These are phyloP conservation scores for Colletotrichum scovillei DNA, from an alignment of 2,329 filamentous ascomycete species.

Conservation along the genomic window DNA sequence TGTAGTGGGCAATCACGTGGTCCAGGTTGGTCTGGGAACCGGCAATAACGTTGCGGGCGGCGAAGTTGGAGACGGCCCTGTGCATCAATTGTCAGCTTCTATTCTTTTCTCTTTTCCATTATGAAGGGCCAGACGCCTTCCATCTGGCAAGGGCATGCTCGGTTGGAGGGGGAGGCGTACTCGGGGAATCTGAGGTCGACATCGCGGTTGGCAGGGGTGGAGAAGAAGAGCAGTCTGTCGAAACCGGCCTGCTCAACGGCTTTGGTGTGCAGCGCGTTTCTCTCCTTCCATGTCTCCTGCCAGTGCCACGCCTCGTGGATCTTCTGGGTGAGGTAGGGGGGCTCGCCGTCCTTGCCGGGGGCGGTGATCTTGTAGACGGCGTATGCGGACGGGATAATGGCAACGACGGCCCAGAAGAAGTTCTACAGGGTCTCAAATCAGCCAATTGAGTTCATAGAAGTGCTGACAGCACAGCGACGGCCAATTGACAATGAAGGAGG, in stretches of 20 bases:
- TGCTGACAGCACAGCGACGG: neutral
- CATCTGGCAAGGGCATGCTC: neutral
- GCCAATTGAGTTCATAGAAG: neutral
- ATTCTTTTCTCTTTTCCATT: neutral
- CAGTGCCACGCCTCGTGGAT: constrained; percentile 59
- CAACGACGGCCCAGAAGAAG: constrained; percentile 58
- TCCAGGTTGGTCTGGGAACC: constrained; percentile 66
- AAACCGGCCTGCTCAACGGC: constrained; percentile 66
- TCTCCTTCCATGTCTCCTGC: constrained; percentile 61
- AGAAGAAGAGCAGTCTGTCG: constrained; percentile 66
- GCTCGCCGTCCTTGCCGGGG: constrained; percentile 61
- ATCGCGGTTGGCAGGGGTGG: constrained; percentile 53
- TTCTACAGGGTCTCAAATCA: constrained; percentile 18
- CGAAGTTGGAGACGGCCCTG: constrained; percentile 63
- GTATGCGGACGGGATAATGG: constrained; percentile 56
- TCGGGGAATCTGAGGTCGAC: constrained; percentile 68
- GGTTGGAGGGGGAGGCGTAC: constrained; percentile 52
- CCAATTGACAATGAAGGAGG: neutral
- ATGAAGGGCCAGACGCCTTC: neutral
- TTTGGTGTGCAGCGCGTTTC: constrained; percentile 64
- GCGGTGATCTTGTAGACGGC: constrained; percentile 62
- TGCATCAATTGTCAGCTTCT: constrained; percentile 26
- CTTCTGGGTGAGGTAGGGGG: constrained; percentile 57
- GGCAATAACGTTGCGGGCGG: constrained; percentile 64
- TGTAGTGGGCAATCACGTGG: constrained; percentile 68